Evolutionary conservation across 225 moss, liverwort and hornwort genomes (phyloP).

Genomic region (Pseudoscleropodium purum): DNA sequence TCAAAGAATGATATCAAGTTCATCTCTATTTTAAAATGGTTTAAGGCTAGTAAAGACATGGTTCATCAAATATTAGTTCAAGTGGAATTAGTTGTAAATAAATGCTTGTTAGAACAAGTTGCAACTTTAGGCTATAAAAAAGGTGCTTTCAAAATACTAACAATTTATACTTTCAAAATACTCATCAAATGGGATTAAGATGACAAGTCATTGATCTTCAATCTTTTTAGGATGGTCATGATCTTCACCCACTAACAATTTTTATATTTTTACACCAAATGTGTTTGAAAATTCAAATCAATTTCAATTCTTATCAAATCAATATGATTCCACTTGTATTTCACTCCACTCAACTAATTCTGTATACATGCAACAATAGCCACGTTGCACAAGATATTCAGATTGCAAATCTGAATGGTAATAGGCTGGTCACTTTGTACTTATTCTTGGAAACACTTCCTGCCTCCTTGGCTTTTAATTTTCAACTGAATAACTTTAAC

Average conservation of each 20-base stretch:
- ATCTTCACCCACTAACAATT: accelerated
- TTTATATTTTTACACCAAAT: background rate
- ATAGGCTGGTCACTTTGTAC: background rate
- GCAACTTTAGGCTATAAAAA: accelerated
- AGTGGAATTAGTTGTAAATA: accelerated
- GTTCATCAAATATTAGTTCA: background rate
- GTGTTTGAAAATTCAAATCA: background rate
- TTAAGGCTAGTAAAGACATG: accelerated
- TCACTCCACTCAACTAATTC: background rate
- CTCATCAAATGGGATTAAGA: background rate
- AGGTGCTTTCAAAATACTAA: too few species aligned
- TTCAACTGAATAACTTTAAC: background rate
- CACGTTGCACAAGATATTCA: background rate
- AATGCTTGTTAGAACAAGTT: background rate
- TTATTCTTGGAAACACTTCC: background rate
- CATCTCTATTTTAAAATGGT: background rate
- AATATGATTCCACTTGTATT: background rate
- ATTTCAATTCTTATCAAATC: background rate
- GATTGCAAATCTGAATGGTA: background rate
- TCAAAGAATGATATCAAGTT: accelerated
- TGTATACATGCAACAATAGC: background rate
- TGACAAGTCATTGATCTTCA: background rate
- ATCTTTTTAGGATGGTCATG: background rate
- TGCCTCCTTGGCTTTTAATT: background rate
- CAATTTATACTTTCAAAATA: background rate